Conservation (phyloP, 2,329 filamentous ascomycete genomes). For the Ophiocordyceps unilateralis region DNA sequence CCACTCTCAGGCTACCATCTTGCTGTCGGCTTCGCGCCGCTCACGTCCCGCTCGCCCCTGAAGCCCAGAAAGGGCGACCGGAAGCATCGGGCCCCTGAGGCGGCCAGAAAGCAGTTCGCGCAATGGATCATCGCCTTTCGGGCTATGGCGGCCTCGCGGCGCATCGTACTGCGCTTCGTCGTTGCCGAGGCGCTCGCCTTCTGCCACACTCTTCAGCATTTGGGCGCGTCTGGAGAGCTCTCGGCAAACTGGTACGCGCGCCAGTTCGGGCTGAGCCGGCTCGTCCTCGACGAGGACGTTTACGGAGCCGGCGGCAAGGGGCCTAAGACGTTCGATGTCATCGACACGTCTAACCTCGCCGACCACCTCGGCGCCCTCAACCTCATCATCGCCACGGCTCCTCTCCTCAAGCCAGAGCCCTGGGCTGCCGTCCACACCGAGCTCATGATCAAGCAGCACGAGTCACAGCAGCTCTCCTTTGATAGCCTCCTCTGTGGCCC, state of each 20-base stretch:
- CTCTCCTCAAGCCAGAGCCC: conserved; percentile 24
- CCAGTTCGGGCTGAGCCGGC: conserved; percentile 17
- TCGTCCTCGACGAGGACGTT: conserved; percentile 23
- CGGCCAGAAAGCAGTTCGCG: conserved; percentile 26
- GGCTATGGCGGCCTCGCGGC: conserved; percentile 6
- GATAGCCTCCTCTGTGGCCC: conserved; percentile 27
- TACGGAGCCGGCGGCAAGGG: conserved; percentile 19
- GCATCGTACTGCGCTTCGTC: conserved; percentile 25
- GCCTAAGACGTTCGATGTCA: conserved; percentile 31
- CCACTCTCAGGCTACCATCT: conserved; percentile 40
- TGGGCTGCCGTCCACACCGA: conserved; percentile 33
- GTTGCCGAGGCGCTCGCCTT: conserved; percentile 32
- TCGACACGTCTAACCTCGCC: conserved; percentile 33
- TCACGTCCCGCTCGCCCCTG: conserved; percentile 22
- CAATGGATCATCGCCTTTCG: conserved; percentile 27
- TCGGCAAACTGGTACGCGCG: conserved; percentile 25
- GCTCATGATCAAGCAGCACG: conserved; percentile 17
- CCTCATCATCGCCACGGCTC: conserved; percentile 22
- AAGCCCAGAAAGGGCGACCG: conserved; percentile 5
- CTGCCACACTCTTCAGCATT: conserved; percentile 31
- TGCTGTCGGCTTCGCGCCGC: conserved; percentile 24
- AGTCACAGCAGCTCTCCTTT: conserved; percentile 12
- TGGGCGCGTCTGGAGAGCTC: conserved; percentile 9
- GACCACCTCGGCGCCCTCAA: conserved; percentile 22
- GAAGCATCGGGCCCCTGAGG: conserved; percentile 10